Conservation (phyloP, 345 rosid species). For the Melaleuca quinquenervia region DNA sequence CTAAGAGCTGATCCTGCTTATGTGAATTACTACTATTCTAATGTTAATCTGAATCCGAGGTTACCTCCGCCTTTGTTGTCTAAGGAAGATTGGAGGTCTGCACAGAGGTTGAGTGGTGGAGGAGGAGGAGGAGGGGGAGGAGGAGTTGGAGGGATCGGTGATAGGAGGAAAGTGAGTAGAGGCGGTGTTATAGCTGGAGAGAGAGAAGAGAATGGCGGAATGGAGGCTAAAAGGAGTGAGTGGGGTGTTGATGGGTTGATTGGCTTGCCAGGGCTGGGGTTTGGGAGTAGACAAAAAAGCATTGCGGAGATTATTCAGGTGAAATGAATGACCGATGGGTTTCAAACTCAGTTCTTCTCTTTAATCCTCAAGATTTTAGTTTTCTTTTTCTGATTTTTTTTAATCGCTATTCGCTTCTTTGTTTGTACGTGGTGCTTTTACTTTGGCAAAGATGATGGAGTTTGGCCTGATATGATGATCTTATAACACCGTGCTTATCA, state of each 20-base stretch:
- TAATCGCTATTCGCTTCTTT: not conserved
- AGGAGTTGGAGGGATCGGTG: slow-evolving; percentile 39
- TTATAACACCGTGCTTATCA: not conserved
- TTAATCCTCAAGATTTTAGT: not conserved
- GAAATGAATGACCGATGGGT: not conserved
- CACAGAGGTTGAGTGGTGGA: slow-evolving; percentile 51
- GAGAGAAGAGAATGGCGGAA: slow-evolving; percentile 25
- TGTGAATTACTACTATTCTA: slow-evolving; percentile 61
- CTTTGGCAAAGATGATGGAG: not conserved
- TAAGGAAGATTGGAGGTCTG: slow-evolving; percentile 71
- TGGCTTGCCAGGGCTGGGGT: slow-evolving; percentile 56
- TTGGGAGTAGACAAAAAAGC: slow-evolving; percentile 72
- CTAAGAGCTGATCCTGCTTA: slow-evolving; percentile 78
- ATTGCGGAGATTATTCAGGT: slow-evolving; percentile 91
- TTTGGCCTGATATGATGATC: not conserved
- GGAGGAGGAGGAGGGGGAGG: slow-evolving; percentile 22
- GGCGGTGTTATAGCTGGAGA: slow-evolving; percentile 34
- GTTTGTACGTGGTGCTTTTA: not conserved
- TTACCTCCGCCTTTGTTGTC: slow-evolving; percentile 83
- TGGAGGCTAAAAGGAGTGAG: slow-evolving; percentile 30
- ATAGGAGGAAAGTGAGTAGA: slow-evolving; percentile 38
- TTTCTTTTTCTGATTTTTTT: not conserved
- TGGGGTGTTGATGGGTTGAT: slow-evolving; percentile 92
- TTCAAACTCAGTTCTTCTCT: not conserved
- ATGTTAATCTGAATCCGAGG: slow-evolving; percentile 77